phyloP scores from a whole-genome alignment of 805 yeast genomes.

The Cyberlindnera veronae region DNA sequence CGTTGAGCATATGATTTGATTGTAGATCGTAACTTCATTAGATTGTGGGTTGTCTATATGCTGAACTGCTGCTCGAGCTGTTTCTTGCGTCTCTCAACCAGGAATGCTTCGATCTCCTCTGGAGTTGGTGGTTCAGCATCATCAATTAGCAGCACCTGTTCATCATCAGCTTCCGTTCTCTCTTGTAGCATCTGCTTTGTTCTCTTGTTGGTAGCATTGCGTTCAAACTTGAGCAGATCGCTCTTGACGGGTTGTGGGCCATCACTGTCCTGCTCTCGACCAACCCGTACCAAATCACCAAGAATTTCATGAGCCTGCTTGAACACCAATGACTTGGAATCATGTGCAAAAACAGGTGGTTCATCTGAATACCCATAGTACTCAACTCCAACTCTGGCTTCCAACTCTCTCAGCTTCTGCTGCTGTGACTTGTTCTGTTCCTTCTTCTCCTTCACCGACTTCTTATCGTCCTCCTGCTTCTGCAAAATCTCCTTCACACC shows the following conservation, averaged over 20 bases:
- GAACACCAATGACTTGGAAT: not conserved
- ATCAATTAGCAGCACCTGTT: slow-evolving; percentile 1
- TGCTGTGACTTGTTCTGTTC: slow-evolving; percentile 21
- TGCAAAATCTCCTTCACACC: slow-evolving; percentile 56
- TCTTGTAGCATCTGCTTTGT: slow-evolving; percentile 5
- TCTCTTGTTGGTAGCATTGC: slow-evolving; percentile 25
- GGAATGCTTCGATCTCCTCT: slow-evolving; percentile 13
- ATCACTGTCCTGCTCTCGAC: not conserved
- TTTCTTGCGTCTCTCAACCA: slow-evolving; percentile 19
- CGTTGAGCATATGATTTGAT: not conserved
- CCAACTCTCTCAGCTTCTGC: slow-evolving; percentile 25
- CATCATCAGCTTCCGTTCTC: not conserved
- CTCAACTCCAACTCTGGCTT: slow-evolving; percentile 28
- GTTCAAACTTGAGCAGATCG: slow-evolving; percentile 31
- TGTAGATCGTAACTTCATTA: too few species aligned
- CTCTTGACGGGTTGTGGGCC: slow-evolving; percentile 8
- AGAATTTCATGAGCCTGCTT: not conserved
- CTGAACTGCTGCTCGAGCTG: slow-evolving; percentile 14
- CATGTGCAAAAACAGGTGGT: not conserved
- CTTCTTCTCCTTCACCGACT: slow-evolving; percentile 13
- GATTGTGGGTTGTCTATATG: too few species aligned
- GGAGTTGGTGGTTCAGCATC: slow-evolving; percentile 9
- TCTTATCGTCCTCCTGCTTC: slow-evolving; percentile 29
- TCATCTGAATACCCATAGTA: slow-evolving; percentile 44
- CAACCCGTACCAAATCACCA: slow-evolving; percentile 2